Evolutionary conservation across 2,329 filamentous ascomycete species (phyloP), one percentile per base, ranked within the genome.

Genomic region (Fusarium nematophilum): DNA sequence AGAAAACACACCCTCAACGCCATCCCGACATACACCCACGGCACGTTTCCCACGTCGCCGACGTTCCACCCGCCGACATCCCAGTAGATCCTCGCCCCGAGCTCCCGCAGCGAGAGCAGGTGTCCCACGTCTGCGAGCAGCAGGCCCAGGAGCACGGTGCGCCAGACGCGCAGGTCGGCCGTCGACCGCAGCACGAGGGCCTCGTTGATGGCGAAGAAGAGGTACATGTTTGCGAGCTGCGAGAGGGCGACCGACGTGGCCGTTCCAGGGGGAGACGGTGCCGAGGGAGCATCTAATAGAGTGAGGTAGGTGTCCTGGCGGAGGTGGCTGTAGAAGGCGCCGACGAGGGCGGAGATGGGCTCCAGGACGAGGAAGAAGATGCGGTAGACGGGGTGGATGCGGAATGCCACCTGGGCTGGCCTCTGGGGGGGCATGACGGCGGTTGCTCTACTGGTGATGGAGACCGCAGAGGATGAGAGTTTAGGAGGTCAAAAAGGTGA

Each of bases 101-200:
- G 77, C 23, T 77, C 78, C 29, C 79, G 76, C 55, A 93, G 81
- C 29, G 86, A 86, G 73, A 87, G 90, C 50, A 93, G 76, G 73
- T 93, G 91, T 4, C 90, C 91, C 27, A 92, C 72, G 73, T 94
- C 91, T n/a, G 89, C 91, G 13, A 93, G 72, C 26, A 93, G 80
- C 54, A 93, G 77, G 30, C 83, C 87, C 38, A 89, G 76, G 5
- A 93, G 78, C 21, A 93, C 79, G 1, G 84, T 80, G 62, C 78
- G 81, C 91, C 91, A 94, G 53, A 94, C 90, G 18, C 80, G 79
- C 27, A 88, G 70, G 75, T 93, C 87, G 43, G 78, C 77, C 6
- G 90, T 91, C 13, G 84, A 81, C 34, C 91, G 87, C 62, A 94
- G 81, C 10, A 94, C 87, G 18, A 92, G 76, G 2, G 89, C 90